A percentile compares a stretch with the other conserved stretches of the same genome.
Conservation (phyloP, 164 flowering plant species). For the Annona squamosa region DNA sequence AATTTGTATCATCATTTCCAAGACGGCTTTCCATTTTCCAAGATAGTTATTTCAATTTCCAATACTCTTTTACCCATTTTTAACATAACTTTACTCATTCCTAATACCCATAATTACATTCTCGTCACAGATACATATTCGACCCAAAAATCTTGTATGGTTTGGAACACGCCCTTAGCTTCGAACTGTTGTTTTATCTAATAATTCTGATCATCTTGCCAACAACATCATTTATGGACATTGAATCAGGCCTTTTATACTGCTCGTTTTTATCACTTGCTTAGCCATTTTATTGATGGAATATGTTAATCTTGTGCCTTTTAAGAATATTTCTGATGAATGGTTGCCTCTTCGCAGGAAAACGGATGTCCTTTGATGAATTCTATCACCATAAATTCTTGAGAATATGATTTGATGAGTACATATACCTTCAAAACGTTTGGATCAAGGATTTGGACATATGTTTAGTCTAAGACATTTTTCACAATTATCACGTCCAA, state of each 20-base stretch:
- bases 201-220: neutral
- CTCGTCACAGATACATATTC: too few species aligned
- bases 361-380: conserved; percentile 46
- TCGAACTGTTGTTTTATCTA: neutral
- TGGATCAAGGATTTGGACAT: neutral
- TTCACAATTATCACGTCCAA: neutral
- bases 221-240: neutral
- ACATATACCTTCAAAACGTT: neutral
- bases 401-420: conserved; percentile 12
- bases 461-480: neutral
- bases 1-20: too few species aligned
- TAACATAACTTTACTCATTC: too few species aligned
- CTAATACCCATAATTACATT: too few species aligned
- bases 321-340: conserved; percentile 2
- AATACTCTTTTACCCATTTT: too few species aligned
- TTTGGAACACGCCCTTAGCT: neutral
- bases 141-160: too few species aligned
- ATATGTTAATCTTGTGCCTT: neutral
- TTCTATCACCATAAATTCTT: conserved; percentile 42
- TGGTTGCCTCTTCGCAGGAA: conserved; percentile 21
- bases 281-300: neutral
- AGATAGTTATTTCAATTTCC: too few species aligned
- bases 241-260: neutral
- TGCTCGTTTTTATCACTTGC: neutral
- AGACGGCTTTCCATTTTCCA: too few species aligned